Conservation (phyloP, 1,284 basidiomycete species). For the Coniferiporia weirii region DNA sequence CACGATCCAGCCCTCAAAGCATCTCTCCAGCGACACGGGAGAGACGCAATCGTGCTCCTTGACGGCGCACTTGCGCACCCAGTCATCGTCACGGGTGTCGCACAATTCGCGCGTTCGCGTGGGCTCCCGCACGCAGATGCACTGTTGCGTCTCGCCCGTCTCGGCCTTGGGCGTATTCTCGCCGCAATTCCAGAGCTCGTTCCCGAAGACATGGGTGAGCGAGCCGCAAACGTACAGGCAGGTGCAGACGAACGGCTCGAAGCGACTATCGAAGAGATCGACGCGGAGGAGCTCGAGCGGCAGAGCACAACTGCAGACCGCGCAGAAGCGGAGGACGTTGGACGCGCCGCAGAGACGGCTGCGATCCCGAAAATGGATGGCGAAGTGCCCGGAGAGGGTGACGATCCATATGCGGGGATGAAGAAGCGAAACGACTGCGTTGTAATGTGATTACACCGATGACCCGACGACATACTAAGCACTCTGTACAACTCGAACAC, state of each 20-base stretch:
- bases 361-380: conserved; percentile 14
- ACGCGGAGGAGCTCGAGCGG: conserved; percentile 22
- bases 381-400: background rate
- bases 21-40: conserved; percentile 16
- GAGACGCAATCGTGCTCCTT: conserved; percentile 22
- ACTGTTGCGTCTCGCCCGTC: conserved; percentile 20
- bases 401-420: conserved; percentile 20
- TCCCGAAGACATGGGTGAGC: conserved; percentile 12
- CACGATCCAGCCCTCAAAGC: conserved; percentile 15
- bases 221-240: background rate
- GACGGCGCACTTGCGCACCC: conserved; percentile 23
- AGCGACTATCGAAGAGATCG: conserved; percentile 20
- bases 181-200: conserved; percentile 18
- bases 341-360: conserved; percentile 8
- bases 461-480: no score
- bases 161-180: conserved; percentile 20
- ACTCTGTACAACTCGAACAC: no score
- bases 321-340: conserved; percentile 18
- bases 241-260: conserved; percentile 12
- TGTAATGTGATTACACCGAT: conserved; percentile 11
- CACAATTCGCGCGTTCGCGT: conserved; percentile 20
- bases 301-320: conserved; percentile 16
- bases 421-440: conserved; percentile 19
- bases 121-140: conserved; percentile 23
- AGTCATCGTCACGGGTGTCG: conserved; percentile 22